Percentiles rank a stretch among this genome's conserved stretches.
phyloP scores from a whole-genome alignment of 352 stramenopile genomes.

The Pythium sp. region DNA sequence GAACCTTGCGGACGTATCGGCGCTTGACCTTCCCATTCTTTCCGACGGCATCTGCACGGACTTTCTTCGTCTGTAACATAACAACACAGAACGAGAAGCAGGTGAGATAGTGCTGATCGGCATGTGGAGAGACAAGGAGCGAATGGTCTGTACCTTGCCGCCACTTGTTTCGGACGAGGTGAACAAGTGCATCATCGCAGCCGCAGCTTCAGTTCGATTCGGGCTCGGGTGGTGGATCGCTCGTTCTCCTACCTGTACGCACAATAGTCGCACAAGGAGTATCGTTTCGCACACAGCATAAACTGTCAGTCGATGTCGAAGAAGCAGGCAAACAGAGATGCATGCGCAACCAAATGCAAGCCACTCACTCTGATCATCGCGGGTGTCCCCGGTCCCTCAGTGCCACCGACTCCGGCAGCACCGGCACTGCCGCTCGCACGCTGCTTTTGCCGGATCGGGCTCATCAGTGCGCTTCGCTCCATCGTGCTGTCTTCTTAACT shows the following conservation, averaged over 20 bases:
- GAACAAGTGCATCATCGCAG: conserved; percentile 80
- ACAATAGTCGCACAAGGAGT: background rate
- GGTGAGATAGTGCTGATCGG: background rate
- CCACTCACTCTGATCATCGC: conserved; percentile 14
- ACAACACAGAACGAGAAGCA: background rate
- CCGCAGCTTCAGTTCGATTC: conserved; percentile 72
- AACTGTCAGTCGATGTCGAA: background rate
- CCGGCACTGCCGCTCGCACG: conserved; percentile 1
- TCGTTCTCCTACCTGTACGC: conserved; percentile 19
- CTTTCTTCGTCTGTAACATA: conserved; percentile 8
- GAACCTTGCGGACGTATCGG: conserved; percentile 55
- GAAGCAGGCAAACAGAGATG: background rate
- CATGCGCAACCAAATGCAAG: background rate
- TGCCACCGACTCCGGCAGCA: conserved; percentile 12
- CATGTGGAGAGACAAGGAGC: background rate
- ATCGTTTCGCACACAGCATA: background rate
- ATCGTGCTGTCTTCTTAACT: conserved; percentile 17
- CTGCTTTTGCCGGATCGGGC: conserved; percentile 29
- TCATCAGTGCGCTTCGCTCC: conserved; percentile 39
- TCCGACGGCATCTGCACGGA: conserved; percentile 16
- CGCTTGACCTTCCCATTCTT: conserved; percentile 48
- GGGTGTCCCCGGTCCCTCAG: conserved; percentile 25
- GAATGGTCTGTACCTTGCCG: conserved; percentile 15
- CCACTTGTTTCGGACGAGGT: conserved; percentile 28
- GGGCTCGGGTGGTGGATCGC: conserved; percentile 69